Evolutionary conservation across 805 yeast species (phyloP).

Genomic region (Suhomyces vadensis): DNA sequence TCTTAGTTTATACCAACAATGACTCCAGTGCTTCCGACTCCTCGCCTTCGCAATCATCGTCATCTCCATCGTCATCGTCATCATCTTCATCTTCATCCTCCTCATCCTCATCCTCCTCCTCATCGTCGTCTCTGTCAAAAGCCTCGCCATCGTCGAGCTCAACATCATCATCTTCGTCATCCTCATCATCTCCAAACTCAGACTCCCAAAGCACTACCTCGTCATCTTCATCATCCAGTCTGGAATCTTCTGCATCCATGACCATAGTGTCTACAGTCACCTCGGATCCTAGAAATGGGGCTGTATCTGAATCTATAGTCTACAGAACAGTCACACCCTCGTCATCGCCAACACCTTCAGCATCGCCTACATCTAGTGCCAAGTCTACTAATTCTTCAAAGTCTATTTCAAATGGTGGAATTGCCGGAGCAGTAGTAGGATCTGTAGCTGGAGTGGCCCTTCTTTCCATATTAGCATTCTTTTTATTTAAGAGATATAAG

Average conservation of each 20-base stretch:
- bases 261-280: conserved; percentile 7
- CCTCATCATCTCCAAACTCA: conserved; percentile 7
- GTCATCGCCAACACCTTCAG: conserved; percentile 5
- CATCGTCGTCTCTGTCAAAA: conserved; percentile 1
- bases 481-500: conserved; percentile 14
- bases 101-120: conserved; percentile 13
- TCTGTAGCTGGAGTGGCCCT: conserved; percentile 39
- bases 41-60: conserved; percentile 2
- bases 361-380: conserved; percentile 9
- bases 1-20: conserved; percentile 45
- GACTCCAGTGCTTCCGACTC: conserved; percentile 17
- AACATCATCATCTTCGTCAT: conserved; percentile 9
- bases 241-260: conserved; percentile 16
- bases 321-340: conserved; percentile 20
- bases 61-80: conserved; percentile 12
- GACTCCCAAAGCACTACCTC: conserved; percentile 10
- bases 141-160: conserved; percentile 10
- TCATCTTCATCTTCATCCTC: conserved; percentile 11
- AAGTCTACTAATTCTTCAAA: conserved; percentile 9
- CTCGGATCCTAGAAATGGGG: conserved; percentile 11
- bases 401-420: conserved; percentile 39
- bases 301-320: conserved; percentile 18
- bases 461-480: conserved; percentile 21
- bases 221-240: conserved; percentile 10
- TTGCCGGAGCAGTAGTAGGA: conserved; percentile 47